These are phyloP conservation scores for Coelastrella sp. DNA, from an alignment of 139 green algal genomes.

Conservation along the genomic window DNA sequence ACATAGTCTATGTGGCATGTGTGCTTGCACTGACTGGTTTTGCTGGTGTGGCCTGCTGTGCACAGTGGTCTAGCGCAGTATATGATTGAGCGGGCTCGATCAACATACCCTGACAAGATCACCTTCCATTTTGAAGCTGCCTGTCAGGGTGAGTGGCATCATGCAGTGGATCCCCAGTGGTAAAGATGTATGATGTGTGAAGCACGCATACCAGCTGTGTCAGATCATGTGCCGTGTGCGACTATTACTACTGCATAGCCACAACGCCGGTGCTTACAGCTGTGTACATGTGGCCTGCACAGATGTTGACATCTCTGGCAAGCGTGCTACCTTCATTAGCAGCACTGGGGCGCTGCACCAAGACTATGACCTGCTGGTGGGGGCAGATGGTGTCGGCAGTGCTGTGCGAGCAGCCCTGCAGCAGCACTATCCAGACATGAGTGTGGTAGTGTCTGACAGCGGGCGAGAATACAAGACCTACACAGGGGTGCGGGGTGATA, in stretches of 20 bases:
- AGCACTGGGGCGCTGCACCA: not conserved
- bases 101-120: constrained; percentile 48
- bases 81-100: constrained; percentile 57
- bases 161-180: not conserved
- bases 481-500: constrained; percentile 46
- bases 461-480: constrained; percentile 70
- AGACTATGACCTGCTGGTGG: constrained; percentile 67
- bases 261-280: too few species aligned
- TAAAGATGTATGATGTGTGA: too few species aligned
- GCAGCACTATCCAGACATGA: constrained; percentile 43
- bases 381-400: constrained; percentile 61
- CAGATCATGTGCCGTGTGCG: too few species aligned
- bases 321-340: constrained; percentile 20
- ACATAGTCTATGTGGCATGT: too few species aligned
- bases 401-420: constrained; percentile 45
- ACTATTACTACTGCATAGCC: too few species aligned
- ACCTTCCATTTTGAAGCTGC: constrained; percentile 60
- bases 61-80: constrained; percentile 56
- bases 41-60: not conserved
- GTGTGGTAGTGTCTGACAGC: constrained; percentile 31
- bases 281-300: not conserved
- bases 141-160: constrained; percentile 15
- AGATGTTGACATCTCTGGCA: constrained; percentile 36
- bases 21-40: not conserved
- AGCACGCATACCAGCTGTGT: too few species aligned